Base-by-base conservation (phyloP, 768 basidiomycete genomes). In the Amanita pallidorosea region DNA sequence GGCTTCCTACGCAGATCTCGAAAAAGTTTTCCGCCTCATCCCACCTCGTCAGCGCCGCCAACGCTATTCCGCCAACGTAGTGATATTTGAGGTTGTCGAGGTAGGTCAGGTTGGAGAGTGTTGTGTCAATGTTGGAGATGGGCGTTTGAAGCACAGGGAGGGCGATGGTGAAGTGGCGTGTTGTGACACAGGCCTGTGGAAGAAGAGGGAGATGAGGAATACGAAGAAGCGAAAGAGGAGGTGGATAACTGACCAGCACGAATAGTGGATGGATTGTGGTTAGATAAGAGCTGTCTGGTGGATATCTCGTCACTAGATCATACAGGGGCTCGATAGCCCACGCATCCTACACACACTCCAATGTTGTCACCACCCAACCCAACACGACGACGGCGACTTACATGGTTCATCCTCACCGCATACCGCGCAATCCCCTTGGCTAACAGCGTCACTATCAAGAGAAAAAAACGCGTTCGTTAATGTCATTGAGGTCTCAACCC, bases 61-160 rank as follows among this genome's bases (percentile, higher is more conserved):
- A 70, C 1, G 75, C 76, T n/a, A 87, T 69, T 1, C 88, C 91
- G 3, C 84, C 89, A 2, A 79, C 69, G 63, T 92, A 91, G 69
- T 93, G 88, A 61, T 92, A 92, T n/a, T 76, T 66, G 20, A 95
- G 72, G 58, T 85, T 85, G 63, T 93, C 91, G 55, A 76, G 81
- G 66, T 89, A 91, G 29, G 63, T 66, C 49, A 94, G 67, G 53
- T 89, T 85, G 2, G 77, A 79, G n/a, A 76, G 62, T 0, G 61
- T 55, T 2, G 67, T 72, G 61, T 84, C 81, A 51, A 92, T 74
- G 38, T 77, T 70, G 11, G 79, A 79, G 55, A 91, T 83, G 15
- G 85, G 80, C n/a, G 68, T 60, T 9, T 60, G 45, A 9, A 92
- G 77, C 15, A 91, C 58, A 1, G 79, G 80, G 11, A 85, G 70